Evolutionary conservation across 805 yeast species (phyloP), one percentile per base, ranked within the genome.

Genomic region (Ogataea angusta): DNA sequence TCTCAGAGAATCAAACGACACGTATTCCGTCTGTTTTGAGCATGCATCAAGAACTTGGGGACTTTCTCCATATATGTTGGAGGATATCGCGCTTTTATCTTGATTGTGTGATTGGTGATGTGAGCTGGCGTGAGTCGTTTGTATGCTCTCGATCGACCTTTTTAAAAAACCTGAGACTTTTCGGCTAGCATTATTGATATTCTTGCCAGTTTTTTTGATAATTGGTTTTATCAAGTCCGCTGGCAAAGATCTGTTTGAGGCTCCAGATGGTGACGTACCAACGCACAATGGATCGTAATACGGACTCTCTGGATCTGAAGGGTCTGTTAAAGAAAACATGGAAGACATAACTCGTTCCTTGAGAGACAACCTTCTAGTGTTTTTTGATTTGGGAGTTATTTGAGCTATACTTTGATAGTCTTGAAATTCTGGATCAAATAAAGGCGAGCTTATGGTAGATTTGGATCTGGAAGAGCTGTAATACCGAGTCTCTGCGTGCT

Each of bases 1-100:
- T 17, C 54, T 56, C 6, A 71, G 60, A 0, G 72, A 66, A 6
- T 66, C 70, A 51, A 69, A 69, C 2, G 73, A 69, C 10, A 68
- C 55, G 44, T 69, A 69, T 4, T 24, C 14, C 7, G 27, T 24
- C 5, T 10, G 13, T 24, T 24, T 7, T 6, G 10, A 19, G 9
- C 21, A 19, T 19, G 21, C 21, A 19, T 19, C 21, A 19, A 19
- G 8, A 6, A 6, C 7, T 19, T 19, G 21, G 8, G 21, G 21
- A 19, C 21, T 19, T 19, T 6, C 21, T 7, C 21, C 9, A 7
- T 7, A 7, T 6, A 6, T 19, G 7, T 19, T 9, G 21, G 3
- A 19, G 21, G 9, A 7, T 6, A 19, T 19, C 8, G 21, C 3
- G 9, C 9, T 7, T 9, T 3, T 6, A 19, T 19, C 21, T 19